Evolutionary conservation across 2,329 filamentous ascomycete species (phyloP).

Genomic region (Stemphylium lycopersici): DNA sequence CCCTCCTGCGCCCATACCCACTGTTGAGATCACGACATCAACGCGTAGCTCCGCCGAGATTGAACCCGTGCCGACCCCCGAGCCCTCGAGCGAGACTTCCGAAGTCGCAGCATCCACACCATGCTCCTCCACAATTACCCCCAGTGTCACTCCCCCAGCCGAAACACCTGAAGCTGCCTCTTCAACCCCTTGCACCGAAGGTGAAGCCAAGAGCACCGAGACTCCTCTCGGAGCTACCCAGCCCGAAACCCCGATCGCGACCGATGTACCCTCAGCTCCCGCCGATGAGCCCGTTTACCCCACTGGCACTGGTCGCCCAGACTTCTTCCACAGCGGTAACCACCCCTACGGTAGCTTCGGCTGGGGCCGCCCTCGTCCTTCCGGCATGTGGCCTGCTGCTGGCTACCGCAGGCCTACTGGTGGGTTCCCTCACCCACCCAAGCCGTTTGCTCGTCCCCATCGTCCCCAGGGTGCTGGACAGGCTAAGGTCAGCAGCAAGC

Average conservation of each 20-base stretch:
- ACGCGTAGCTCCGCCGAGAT: too few species aligned
- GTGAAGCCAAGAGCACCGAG: too few species aligned
- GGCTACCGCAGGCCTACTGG: slow-evolving; percentile 4
- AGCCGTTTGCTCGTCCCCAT: slow-evolving; percentile 8
- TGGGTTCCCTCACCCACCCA: slow-evolving; percentile 2
- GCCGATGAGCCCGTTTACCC: slow-evolving; percentile 2
- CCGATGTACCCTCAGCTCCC: slow-evolving; percentile 4
- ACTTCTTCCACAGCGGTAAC: slow-evolving; percentile 2
- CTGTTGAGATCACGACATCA: too few species aligned
- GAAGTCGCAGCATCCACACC: too few species aligned
- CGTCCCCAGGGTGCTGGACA: slow-evolving; percentile 9
- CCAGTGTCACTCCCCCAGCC: too few species aligned
- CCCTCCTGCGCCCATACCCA: too few species aligned
- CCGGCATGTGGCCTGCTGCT: slow-evolving; percentile 18
- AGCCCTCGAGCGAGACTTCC: too few species aligned
- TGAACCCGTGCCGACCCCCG: too few species aligned
- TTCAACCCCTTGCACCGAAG: too few species aligned
- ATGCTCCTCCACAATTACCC: too few species aligned
- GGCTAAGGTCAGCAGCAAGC: slow-evolving; percentile 18
- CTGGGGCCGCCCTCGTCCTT: slow-evolving; percentile 25
- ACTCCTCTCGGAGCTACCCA: too few species aligned
- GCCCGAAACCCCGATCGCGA: background rate
- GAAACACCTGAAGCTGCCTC: too few species aligned
- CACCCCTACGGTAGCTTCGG: slow-evolving; percentile 8
- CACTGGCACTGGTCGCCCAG: slow-evolving; percentile 13